Conservation (phyloP, 2,329 filamentous ascomycete genomes). For the Keithomyces neogunnii region DNA sequence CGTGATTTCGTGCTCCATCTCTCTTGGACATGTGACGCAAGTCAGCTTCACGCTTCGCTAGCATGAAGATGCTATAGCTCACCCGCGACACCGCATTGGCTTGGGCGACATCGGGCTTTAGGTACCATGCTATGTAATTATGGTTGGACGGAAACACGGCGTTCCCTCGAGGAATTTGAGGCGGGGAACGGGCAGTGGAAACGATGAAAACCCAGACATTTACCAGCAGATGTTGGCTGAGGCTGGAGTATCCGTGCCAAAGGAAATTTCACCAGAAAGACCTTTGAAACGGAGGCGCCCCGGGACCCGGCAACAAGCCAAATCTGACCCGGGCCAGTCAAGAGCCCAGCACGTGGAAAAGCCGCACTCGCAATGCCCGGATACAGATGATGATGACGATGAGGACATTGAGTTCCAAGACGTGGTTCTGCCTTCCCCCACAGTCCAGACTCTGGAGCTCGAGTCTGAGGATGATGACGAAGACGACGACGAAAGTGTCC, state of each 20-base stretch:
- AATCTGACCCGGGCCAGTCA: neutral
- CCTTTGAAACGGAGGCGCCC: constrained; percentile 31
- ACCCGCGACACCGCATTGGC: neutral
- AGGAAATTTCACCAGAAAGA: constrained; percentile 23
- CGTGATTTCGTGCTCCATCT: constrained; percentile 12
- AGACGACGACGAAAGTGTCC: constrained; percentile 31
- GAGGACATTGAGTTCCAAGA: constrained; percentile 42
- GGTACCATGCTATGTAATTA: constrained; percentile 11
- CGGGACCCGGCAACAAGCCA: constrained; percentile 3
- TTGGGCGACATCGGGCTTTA: neutral
- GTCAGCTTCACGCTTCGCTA: neutral
- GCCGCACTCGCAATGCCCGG: neutral
- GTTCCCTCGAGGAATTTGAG: constrained; percentile 15
- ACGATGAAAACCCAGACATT: constrained; percentile 26
- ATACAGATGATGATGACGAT: constrained; percentile 22
- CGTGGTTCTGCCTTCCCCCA: constrained; percentile 37
- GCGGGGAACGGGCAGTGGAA: constrained; percentile 8
- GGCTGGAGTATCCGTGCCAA: constrained; percentile 28
- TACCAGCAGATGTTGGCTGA: constrained; percentile 42
- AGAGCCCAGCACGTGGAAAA: neutral
- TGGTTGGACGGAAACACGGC: constrained; percentile 23
- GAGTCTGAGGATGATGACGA: constrained; percentile 39
- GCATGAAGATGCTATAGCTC: neutral
- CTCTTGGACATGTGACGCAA: constrained; percentile 12
- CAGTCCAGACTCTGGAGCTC: constrained; percentile 41